A percentile compares a stretch with the other conserved stretches of the same genome.
phyloP scores from a whole-genome alignment of 805 yeast genomes.

The Ogataea trehaloabstinens region DNA sequence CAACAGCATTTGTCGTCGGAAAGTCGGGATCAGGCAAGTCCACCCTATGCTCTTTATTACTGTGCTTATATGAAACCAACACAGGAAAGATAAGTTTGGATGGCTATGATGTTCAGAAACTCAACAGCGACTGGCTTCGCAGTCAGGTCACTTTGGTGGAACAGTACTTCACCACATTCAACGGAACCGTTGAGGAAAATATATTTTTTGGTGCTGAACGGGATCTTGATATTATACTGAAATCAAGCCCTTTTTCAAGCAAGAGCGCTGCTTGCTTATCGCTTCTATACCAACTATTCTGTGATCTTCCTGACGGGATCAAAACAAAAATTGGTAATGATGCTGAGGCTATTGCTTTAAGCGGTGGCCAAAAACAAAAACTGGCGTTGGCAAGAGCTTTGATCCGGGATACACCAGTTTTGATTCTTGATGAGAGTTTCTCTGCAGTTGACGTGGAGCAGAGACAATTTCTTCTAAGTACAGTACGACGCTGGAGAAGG shows the following conservation, averaged over 20 bases:
- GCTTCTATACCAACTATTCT: conserved; percentile 47
- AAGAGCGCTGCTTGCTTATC: conserved; percentile 52
- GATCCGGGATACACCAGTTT: conserved; percentile 66
- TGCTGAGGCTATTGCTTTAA: conserved; percentile 44
- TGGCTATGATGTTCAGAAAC: conserved; percentile 41
- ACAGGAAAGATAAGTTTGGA: conserved; percentile 62
- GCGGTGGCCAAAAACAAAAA: conserved; percentile 92
- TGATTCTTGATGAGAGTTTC: conserved; percentile 82
- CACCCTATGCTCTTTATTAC: conserved; percentile 62
- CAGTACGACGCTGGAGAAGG: conserved; percentile 57
- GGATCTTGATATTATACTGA: background rate
- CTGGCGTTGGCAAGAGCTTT: conserved; percentile 82
- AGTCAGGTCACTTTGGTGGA: conserved; percentile 70
- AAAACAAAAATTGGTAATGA: conserved; percentile 48
- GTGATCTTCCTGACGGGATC: conserved; percentile 50
- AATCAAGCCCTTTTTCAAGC: conserved; percentile 1
- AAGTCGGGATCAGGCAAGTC: conserved; percentile 94
- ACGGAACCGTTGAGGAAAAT: conserved; percentile 61
- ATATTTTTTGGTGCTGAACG: conserved; percentile 36
- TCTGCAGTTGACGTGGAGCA: conserved; percentile 70
- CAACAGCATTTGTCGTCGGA: conserved; percentile 70
- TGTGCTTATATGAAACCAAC: conserved; percentile 54
- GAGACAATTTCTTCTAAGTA: conserved; percentile 44
- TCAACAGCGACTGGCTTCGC: conserved; percentile 53
- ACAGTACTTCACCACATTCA: conserved; percentile 66